phyloP scores from a whole-genome alignment of 306 rosid genomes.

The Rosa multiflora region DNA sequence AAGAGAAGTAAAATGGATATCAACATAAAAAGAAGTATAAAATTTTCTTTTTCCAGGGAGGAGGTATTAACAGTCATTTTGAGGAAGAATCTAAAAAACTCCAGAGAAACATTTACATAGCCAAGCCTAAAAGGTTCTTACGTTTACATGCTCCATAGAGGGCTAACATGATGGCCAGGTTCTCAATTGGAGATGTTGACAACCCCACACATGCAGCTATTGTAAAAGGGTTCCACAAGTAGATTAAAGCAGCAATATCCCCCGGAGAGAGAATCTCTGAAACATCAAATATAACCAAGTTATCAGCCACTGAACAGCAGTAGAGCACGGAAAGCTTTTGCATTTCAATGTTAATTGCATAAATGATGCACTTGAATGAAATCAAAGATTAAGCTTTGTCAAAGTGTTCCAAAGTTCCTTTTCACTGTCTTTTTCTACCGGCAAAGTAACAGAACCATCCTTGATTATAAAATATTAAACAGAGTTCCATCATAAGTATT shows the following conservation, averaged over 20 bases:
- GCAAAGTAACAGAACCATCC: background rate
- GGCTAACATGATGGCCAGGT: slow-evolving; percentile 41
- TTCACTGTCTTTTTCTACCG: background rate
- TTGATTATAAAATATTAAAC: background rate
- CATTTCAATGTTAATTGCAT: background rate
- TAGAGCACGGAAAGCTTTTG: background rate
- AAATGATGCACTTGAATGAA: background rate
- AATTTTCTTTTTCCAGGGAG: background rate
- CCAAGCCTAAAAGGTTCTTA: slow-evolving; percentile 23
- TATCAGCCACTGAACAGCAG: slow-evolving; percentile 18
- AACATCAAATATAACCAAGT: slow-evolving; percentile 23
- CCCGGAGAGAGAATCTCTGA: slow-evolving; percentile 46
- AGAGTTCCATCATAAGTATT: background rate
- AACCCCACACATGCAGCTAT: slow-evolving; percentile 57
- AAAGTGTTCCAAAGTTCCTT: background rate
- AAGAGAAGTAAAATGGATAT: background rate
- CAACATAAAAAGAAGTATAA: background rate
- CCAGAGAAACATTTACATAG: background rate
- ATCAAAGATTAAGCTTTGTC: background rate
- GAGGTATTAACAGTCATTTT: background rate
- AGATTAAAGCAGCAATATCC: slow-evolving; percentile 55
- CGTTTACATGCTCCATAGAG: slow-evolving; percentile 53
- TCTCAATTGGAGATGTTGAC: slow-evolving; percentile 59
- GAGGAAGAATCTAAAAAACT: background rate
- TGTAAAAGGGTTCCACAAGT: slow-evolving; percentile 61